Conservation (phyloP, 1,284 basidiomycete genomes). For the Irpex sp. region DNA sequence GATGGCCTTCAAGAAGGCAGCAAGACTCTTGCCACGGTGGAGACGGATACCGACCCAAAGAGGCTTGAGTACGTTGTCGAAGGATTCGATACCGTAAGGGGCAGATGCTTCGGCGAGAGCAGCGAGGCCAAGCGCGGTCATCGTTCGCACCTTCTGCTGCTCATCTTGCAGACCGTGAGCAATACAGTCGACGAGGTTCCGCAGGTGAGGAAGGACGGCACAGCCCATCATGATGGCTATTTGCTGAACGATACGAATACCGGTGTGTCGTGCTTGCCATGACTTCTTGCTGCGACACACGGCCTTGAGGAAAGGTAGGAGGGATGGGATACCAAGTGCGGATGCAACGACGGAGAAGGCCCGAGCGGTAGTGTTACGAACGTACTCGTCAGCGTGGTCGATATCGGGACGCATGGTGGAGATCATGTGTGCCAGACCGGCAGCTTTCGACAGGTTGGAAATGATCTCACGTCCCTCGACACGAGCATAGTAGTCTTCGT, state of each 20-base stretch:
- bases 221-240: constrained; percentile 99
- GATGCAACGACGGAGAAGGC: constrained; percentile 99
- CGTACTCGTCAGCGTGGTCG: constrained; percentile 99
- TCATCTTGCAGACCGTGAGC: constrained; percentile 96
- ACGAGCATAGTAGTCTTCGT: constrained; percentile 99
- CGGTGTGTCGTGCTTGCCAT: constrained; percentile 98
- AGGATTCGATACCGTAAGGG: constrained; percentile 99
- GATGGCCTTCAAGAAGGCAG: constrained; percentile 98
- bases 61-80: constrained; percentile 97
- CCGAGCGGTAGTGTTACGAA: constrained; percentile 97
- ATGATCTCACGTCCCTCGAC: constrained; percentile 99
- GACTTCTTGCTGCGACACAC: constrained; percentile 99
- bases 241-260: constrained; percentile 99
- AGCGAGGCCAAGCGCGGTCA: constrained; percentile 96
- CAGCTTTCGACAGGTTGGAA: constrained; percentile 97
- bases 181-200: constrained; percentile 95
- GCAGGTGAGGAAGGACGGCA: constrained; percentile 95
- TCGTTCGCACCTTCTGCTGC: constrained; percentile 98
- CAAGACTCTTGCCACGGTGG: constrained; percentile 96
- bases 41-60: constrained; percentile 97
- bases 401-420: constrained; percentile 99
- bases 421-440: constrained; percentile 99
- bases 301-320: constrained; percentile 96
- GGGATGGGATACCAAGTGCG: constrained; percentile 94
- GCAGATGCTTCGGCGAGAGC: constrained; percentile 96